Evolutionary conservation across 2,329 filamentous ascomycete genomes (phyloP).

Genomic region (Teratosphaeria epicoccoides): DNA sequence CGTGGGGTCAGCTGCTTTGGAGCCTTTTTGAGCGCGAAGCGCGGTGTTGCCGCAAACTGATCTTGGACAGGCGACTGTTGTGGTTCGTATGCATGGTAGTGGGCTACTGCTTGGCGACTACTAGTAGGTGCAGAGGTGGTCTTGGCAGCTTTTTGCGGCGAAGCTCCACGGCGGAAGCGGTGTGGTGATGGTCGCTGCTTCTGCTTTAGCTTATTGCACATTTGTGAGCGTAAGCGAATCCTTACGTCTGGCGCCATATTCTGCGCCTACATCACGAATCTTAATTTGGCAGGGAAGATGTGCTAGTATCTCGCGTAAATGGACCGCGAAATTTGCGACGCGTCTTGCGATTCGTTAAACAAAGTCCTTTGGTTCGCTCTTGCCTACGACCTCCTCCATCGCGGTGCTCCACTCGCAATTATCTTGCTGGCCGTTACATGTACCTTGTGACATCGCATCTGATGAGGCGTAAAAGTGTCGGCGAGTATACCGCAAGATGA

Average conservation of each 20-base stretch:
- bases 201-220: not conserved
- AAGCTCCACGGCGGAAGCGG: not conserved
- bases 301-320: too few relatives aligned
- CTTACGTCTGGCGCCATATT: not conserved
- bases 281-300: too few relatives aligned
- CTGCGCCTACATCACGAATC: too few relatives aligned
- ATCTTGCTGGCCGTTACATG: too few relatives aligned
- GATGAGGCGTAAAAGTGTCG: too few relatives aligned
- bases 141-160: not conserved
- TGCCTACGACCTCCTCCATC: too few relatives aligned
- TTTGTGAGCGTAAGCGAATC: not conserved
- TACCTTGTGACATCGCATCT: too few relatives aligned
- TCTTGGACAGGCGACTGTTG: slow-evolving; percentile 3
- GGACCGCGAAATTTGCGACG: too few relatives aligned
- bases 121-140: not conserved
- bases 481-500: too few relatives aligned
- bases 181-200: not conserved
- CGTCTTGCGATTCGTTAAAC: too few relatives aligned
- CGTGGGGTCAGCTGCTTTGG: not conserved
- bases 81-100: not conserved
- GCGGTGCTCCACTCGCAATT: too few relatives aligned
- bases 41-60: slow-evolving; percentile 21
- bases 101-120: not conserved
- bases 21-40: slow-evolving; percentile 13
- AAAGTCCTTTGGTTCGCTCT: too few relatives aligned